Evolutionary conservation across 2,329 filamentous ascomycete genomes (phyloP).

Genomic region (Verticillium alfalfae): DNA sequence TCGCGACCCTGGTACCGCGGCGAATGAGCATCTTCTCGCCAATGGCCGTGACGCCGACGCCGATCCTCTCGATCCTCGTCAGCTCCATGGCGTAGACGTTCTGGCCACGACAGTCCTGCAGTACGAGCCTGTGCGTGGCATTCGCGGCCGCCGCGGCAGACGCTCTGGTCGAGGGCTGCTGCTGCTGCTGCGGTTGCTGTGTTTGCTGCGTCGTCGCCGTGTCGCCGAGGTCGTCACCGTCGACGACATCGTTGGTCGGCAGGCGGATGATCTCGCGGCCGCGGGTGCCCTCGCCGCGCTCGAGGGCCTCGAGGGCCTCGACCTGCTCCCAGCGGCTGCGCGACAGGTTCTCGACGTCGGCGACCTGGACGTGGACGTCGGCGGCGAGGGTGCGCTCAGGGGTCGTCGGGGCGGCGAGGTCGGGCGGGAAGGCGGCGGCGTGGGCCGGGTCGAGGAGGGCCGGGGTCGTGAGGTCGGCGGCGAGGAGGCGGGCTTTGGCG

Average conservation of each 20-base stretch:
- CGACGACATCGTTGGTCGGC: conserved; percentile 34
- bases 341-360: conserved; percentile 81
- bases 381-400: conserved; percentile 51
- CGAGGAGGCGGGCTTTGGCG: conserved; percentile 72
- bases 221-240: conserved; percentile 35
- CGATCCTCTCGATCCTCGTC: conserved; percentile 57
- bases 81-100: conserved; percentile 71
- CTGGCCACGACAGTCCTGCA: conserved; percentile 73
- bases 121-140: conserved; percentile 70
- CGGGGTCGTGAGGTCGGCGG: conserved; percentile 67
- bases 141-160: conserved; percentile 24
- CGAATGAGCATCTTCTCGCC: conserved; percentile 77
- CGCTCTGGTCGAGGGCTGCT: background rate
- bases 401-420: conserved; percentile 45
- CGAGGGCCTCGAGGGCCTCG: conserved; percentile 69
- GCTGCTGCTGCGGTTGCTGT: no score
- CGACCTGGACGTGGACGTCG: conserved; percentile 71
- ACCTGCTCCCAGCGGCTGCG: conserved; percentile 81
- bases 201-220: conserved; percentile 11
- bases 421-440: conserved; percentile 42
- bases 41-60: conserved; percentile 60
- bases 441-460: conserved; percentile 38
- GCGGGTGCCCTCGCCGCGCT: conserved; percentile 66
- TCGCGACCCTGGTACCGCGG: conserved; percentile 58
- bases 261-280: conserved; percentile 81